Evolutionary conservation across 176 grass and related monocot species (phyloP).

Genomic region (Dactylis glomerata): DNA sequence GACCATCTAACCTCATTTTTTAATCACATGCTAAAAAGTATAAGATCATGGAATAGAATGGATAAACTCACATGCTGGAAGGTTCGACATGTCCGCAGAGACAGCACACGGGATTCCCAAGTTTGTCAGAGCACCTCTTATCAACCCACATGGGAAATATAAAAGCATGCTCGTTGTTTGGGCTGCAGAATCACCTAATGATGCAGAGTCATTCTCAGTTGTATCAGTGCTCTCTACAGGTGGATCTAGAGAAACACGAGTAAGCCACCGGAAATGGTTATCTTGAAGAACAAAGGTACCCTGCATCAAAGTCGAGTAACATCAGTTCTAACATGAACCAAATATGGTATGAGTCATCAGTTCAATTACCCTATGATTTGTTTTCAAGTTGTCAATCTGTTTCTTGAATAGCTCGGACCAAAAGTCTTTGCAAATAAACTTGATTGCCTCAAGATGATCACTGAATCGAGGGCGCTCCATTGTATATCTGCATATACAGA

Average conservation of each 20-base stretch:
- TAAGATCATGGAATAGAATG: background rate
- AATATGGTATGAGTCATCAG: background rate
- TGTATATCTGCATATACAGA: constrained; percentile 65
- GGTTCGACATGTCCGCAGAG: constrained; percentile 82
- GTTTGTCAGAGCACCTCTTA: constrained; percentile 91
- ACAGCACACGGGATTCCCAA: constrained; percentile 81
- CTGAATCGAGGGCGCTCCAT: constrained; percentile 88
- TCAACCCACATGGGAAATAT: constrained; percentile 89
- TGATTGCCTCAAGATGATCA: constrained; percentile 96
- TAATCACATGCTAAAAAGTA: background rate
- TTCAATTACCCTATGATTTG: constrained; percentile 88
- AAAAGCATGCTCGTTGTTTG: constrained; percentile 87
- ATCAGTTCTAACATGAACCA: background rate
- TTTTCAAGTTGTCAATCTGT: constrained; percentile 96
- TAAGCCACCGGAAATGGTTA: constrained; percentile 83
- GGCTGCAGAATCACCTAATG: constrained; percentile 45
- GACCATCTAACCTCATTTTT: background rate
- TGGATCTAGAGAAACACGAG: constrained; percentile 67
- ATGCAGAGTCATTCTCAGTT: constrained; percentile 50
- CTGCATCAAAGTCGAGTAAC: constrained; percentile 41
- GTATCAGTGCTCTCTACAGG: constrained; percentile 46
- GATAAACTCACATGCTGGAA: constrained; percentile 80
- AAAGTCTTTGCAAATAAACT: constrained; percentile 99
- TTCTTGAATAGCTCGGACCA: constrained; percentile 98
- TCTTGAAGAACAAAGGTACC: constrained; percentile 98